Base-by-base conservation (phyloP, 176 grass and related monocot genomes). In the Phoenix dactylifera region DNA sequence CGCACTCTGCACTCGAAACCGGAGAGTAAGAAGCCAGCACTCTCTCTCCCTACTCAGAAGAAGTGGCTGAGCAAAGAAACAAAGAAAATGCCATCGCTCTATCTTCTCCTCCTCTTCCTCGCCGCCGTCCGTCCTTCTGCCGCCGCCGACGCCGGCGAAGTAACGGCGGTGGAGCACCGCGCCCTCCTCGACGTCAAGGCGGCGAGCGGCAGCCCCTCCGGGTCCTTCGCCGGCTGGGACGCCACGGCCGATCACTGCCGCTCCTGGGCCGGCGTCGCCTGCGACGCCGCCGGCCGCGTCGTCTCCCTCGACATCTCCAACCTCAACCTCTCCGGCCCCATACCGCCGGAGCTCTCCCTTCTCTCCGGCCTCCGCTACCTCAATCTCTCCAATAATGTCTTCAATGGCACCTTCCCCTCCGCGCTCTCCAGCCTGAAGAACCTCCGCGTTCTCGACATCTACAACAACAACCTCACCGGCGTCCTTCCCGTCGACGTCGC, bases 371-470 rank as follows among this genome's bases (percentile, higher is more conserved):
- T 95, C 68, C 32, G 67, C 67, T 54, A 84, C 72, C 90, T 95
- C 79, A 95, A 95, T 70, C 86, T 95, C 73, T 89, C 86, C 62
- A 83, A 83, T 65, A 95, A 95, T 83, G 58, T 77, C 56, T 80
- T 95, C 67, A 84, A 82, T 57, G 74, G 71, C 14, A 79, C 76
- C 39, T 70, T 95, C 54, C 79, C 86, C 1, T 15, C 75, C 0
- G 20, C 73, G 3, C 65, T 68, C 26, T 25, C 28, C 28, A 16
- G 52, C 73, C 82, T 89, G 24, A 32, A 70, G 22, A 70, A 64
- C 9, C 80, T 95, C 10, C 74, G 63, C 1, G 59, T 51, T 18
- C 82, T 95, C 51, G 86, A 89, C 66, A 83, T 95, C 55, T 90
- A 86, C 68, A 87, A 83, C 53, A 96, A 96, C 75, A 87, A 96